A percentile compares a stretch with the other conserved stretches of the same genome.
These are phyloP conservation scores for apple (Malus domestica) DNA, from an alignment of 306 rosid genomes.

Conservation along the genomic window ASM211411v1 NC_041803.1:51874001-51874500, in stretches of 20 bases:
- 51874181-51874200: slow-evolving; percentile 90
- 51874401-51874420: background rate
- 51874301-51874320: slow-evolving; percentile 42
- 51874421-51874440: background rate
- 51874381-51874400: slow-evolving; percentile 81
- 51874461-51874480: no score
- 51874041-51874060: no score
- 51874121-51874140: no score
- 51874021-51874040: no score
- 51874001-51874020: no score
- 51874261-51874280: no score
- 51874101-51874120: no score
- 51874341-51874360: slow-evolving; percentile 88
- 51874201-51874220: slow-evolving; percentile 91
- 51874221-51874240: background rate
- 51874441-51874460: background rate
- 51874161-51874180: slow-evolving; percentile 67
- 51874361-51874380: slow-evolving; percentile 72
- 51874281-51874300: background rate
- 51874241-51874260: background rate
- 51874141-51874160: background rate
- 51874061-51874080: no score
- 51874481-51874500: no score
- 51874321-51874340: slow-evolving; percentile 94
- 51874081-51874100: no score